phyloP scores from a whole-genome alignment of 2,329 filamentous ascomycete genomes.

The Pseudocercospora pini-densiflorae region DNA sequence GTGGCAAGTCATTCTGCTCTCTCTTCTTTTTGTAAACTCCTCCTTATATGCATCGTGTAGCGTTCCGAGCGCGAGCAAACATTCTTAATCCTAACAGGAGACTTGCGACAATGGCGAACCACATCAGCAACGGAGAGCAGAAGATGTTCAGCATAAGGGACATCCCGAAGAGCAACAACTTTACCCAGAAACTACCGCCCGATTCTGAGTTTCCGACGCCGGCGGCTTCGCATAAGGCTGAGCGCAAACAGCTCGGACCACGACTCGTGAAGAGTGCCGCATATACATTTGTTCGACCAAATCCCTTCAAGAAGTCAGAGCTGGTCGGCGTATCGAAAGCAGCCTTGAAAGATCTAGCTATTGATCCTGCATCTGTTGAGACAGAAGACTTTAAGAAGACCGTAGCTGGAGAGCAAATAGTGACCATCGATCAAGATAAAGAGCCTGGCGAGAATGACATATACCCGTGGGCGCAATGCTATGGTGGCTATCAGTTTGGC shows the following conservation, averaged over 20 bases:
- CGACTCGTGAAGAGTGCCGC: slow-evolving; percentile 82
- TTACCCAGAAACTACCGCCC: slow-evolving; percentile 70
- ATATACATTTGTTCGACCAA: slow-evolving; percentile 90
- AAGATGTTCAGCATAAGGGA: slow-evolving; percentile 50
- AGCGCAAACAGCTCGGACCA: slow-evolving; percentile 75
- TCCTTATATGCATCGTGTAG: slow-evolving; percentile 29
- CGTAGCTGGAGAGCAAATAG: slow-evolving; percentile 80
- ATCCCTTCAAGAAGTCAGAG: slow-evolving; percentile 72
- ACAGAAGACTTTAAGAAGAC: slow-evolving; percentile 76
- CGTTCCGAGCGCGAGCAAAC: slow-evolving; percentile 22
- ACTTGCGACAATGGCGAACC: slow-evolving; percentile 51
- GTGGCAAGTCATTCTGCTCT: not conserved
- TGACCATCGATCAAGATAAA: slow-evolving; percentile 69
- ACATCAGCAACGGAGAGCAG: slow-evolving; percentile 41
- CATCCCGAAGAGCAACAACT: slow-evolving; percentile 67
- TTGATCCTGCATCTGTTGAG: slow-evolving; percentile 68
- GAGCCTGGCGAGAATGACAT: slow-evolving; percentile 67
- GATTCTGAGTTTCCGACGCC: slow-evolving; percentile 82
- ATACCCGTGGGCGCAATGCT: slow-evolving; percentile 99
- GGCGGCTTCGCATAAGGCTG: slow-evolving; percentile 76
- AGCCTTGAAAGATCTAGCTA: slow-evolving; percentile 80
- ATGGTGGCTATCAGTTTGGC: slow-evolving; percentile 75
- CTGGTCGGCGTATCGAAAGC: slow-evolving; percentile 79
- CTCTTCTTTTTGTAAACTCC: not conserved
- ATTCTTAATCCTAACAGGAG: slow-evolving; percentile 30